phyloP scores from a whole-genome alignment of 306 rosid genomes.

The Acacia crassicarpa region DNA sequence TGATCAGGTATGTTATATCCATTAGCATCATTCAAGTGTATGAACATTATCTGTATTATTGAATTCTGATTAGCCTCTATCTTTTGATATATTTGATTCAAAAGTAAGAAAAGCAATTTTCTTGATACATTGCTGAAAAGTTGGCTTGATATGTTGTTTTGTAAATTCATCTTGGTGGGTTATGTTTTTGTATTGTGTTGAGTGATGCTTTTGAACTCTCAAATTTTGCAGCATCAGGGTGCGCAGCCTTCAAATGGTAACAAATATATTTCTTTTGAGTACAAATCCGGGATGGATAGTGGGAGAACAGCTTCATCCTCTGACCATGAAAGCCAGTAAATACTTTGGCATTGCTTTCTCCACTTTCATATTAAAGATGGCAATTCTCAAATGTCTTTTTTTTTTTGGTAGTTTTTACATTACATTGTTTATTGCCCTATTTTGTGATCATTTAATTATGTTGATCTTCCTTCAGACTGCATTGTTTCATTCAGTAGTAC shows the following conservation, averaged over 20 bases:
- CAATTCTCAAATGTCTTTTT: neutral
- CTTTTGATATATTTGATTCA: constrained; percentile 20
- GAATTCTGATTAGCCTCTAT: constrained; percentile 19
- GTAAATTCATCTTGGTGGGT: constrained; percentile 27
- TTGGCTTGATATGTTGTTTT: constrained; percentile 16
- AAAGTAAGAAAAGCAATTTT: constrained; percentile 17
- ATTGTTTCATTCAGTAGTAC: constrained; percentile 25
- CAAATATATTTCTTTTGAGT: constrained; percentile 91
- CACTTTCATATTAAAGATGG: constrained; percentile 18
- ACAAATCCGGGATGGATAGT: constrained; percentile 97
- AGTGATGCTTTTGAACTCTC: constrained; percentile 32
- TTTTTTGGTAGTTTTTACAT: constrained; percentile 1
- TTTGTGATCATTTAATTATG: constrained; percentile 19
- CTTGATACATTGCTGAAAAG: constrained; percentile 8
- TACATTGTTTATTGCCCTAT: constrained; percentile 9
- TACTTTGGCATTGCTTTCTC: constrained; percentile 28
- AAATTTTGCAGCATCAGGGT: constrained; percentile 88
- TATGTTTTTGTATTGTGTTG: constrained; percentile 16
- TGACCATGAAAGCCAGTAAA: constrained; percentile 97
- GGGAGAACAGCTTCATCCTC: constrained; percentile 97
- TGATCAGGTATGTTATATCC: constrained; percentile 71
- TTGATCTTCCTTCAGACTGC: constrained; percentile 24
- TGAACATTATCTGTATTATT: constrained; percentile 21
- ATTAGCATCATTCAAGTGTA: neutral
- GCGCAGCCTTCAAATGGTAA: constrained; percentile 84